Evolutionary conservation across 2,329 filamentous ascomycete species (phyloP), one percentile per base, ranked within the genome.

Genomic region (Basipetospora sp.): DNA sequence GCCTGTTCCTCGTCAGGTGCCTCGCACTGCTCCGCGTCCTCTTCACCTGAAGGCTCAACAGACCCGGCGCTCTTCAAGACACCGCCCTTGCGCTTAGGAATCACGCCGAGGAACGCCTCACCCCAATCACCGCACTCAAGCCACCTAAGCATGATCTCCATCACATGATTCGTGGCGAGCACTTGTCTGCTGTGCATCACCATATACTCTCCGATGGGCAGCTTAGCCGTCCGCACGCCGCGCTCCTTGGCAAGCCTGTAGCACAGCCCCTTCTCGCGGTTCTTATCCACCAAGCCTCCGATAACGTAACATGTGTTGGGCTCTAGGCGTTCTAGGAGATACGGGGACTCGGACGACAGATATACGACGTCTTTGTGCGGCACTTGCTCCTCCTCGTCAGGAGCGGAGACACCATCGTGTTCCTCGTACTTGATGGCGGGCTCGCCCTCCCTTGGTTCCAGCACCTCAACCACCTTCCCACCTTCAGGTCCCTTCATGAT

Each of bases 91-190:
- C 90, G 67, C 58, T 85, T 86, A 0, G 90, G 90, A 47, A 98
- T 87, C 3, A 92, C 85, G 36, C 74, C 69, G 58, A 87, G 61
- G 54, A 98, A 98, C 0, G 90, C 87, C 51, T 81, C 67, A 2
- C 80, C 87, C 90, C 90, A 98, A 54, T 96, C 81, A 2, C 82
- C 83, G 34, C 74, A 74, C 57, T 94, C 85, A 39, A 98, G 58
- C 86, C 87, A 98, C 46, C 76, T 77, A 32, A 94, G 62, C 84
- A 98, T 94, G 44, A 98, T 96, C 59, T 96, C 88, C 33, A 90
- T 74, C 2, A 98, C 90, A 52, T 98, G 90, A 53, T 96, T 98
- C 6, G 88, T 94, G 3, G 88, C 79, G 41, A 98, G 63, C 4
- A 98, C 83, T 48, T 80, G 75, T 22, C 90, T 74, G 48, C 80